A percentile compares a stretch with the other conserved stretches of the same genome.
Evolutionary conservation across 768 basidiomycete genomes (phyloP).

Genomic region (Coprinopsis sp.): DNA sequence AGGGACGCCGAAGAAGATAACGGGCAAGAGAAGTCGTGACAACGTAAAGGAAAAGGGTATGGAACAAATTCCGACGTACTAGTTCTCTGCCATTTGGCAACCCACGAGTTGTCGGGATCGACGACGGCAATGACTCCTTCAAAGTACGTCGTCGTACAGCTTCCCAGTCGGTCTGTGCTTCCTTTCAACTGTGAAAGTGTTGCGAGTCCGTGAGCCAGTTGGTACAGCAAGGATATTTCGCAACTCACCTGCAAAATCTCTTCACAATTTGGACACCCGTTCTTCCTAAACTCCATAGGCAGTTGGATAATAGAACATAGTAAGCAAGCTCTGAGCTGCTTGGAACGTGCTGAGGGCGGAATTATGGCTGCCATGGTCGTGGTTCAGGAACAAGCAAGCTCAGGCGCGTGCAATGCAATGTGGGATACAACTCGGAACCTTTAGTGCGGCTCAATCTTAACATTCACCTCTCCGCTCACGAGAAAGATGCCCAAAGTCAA

Average conservation of each 20-base stretch:
- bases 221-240: background rate
- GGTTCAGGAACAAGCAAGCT: background rate
- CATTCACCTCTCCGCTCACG: no score
- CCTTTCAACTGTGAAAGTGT: constrained; percentile 71
- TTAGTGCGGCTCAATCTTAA: no score
- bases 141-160: constrained; percentile 89
- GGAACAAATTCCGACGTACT: constrained; percentile 37
- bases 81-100: constrained; percentile 92
- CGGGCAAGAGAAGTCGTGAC: no score
- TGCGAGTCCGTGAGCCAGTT: background rate
- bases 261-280: constrained; percentile 97
- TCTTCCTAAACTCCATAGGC: constrained; percentile 74
- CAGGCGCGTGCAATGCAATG: background rate
- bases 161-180: constrained; percentile 72
- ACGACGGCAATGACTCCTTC: constrained; percentile 90
- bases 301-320: constrained; percentile 90
- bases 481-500: no score
- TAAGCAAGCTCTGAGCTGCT: constrained; percentile 83
- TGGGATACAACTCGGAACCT: no score
- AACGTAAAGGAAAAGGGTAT: constrained; percentile 2
- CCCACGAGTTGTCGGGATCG: constrained; percentile 88
- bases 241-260: constrained; percentile 80
- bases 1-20: background rate
- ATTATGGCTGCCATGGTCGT: constrained; percentile 31
- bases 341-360: constrained; percentile 59